phyloP scores from a whole-genome alignment of 495 filamentous ascomycete species.

The Xylaria flabelliformis region DNA sequence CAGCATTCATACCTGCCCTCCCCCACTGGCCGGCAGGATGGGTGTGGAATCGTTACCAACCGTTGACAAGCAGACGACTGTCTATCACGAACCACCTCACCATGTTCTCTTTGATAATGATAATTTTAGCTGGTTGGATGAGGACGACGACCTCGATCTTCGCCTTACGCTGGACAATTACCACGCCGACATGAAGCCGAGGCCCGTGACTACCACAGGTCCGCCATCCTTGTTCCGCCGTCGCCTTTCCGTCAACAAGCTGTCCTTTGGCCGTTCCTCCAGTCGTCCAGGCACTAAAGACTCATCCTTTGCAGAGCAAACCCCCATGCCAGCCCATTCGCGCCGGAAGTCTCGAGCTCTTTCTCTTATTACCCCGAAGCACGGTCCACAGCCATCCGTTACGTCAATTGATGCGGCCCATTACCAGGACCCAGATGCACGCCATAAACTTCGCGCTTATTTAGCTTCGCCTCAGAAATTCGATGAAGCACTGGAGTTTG shows the following conservation, averaged over 20 bases:
- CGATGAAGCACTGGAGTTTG: constrained; percentile 92
- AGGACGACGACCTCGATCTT: constrained; percentile 76
- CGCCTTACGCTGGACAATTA: constrained; percentile 64
- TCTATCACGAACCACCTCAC: constrained; percentile 28
- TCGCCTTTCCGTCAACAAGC: constrained; percentile 59
- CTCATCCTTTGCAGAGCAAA: constrained; percentile 45
- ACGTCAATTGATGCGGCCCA: constrained; percentile 74
- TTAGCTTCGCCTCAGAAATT: constrained; percentile 92
- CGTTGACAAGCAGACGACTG: constrained; percentile 2
- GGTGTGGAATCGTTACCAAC: constrained; percentile 43
- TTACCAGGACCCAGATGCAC: constrained; percentile 90
- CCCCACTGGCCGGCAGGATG: not conserved
- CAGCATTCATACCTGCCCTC: not conserved
- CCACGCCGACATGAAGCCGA: constrained; percentile 54
- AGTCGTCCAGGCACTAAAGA: constrained; percentile 53
- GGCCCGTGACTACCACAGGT: constrained; percentile 48
- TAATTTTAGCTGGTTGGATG: constrained; percentile 80
- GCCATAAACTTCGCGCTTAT: constrained; percentile 85
- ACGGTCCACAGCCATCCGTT: constrained; percentile 54
- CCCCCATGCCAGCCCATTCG: constrained; percentile 39
- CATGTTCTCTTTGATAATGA: constrained; percentile 68
- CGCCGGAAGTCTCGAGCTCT: constrained; percentile 56
- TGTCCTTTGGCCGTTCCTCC: constrained; percentile 59
- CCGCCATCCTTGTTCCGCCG: constrained; percentile 58
- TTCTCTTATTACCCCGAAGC: constrained; percentile 56